phyloP scores from a whole-genome alignment of 805 yeast genomes.

The Geotrichum ghanense region DNA sequence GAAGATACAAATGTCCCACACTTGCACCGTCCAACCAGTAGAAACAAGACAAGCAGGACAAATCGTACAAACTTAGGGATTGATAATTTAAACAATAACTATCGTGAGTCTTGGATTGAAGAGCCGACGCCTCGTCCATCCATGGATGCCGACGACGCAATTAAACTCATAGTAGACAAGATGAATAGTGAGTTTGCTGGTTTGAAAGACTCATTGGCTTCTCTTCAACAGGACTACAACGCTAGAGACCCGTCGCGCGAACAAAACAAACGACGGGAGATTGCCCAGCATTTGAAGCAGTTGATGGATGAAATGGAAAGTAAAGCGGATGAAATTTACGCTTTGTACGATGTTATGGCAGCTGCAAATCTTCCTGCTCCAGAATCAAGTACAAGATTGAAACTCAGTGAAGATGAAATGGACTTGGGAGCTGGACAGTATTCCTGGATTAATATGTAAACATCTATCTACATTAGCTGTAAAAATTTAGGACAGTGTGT shows the following conservation, averaged over 20 bases:
- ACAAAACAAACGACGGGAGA: slow-evolving; percentile 6
- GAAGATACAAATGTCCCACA: background rate
- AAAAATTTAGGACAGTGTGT: too few relatives aligned
- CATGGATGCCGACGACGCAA: slow-evolving; percentile 12
- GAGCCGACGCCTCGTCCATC: slow-evolving; percentile 12
- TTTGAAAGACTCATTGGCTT: slow-evolving; percentile 6
- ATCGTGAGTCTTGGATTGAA: slow-evolving; percentile 8
- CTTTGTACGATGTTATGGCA: slow-evolving; percentile 11
- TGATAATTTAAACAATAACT: background rate
- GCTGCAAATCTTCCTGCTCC: slow-evolving; percentile 8
- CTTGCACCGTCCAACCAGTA: background rate
- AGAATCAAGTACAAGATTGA: background rate
- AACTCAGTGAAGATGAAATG: background rate
- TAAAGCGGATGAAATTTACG: slow-evolving; percentile 13
- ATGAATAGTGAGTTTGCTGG: slow-evolving; percentile 9
- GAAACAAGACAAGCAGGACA: too few relatives aligned
- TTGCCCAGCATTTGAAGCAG: slow-evolving; percentile 7
- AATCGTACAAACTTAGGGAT: background rate
- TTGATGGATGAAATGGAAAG: slow-evolving; percentile 11
- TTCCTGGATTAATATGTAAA: slow-evolving; percentile 5
- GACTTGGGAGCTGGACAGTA: slow-evolving; percentile 1
- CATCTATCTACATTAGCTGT: background rate
- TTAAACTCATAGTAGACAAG: slow-evolving; percentile 9
- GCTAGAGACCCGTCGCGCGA: slow-evolving; percentile 9
- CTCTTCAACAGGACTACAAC: slow-evolving; percentile 8